Base-by-base conservation (phyloP, 805 yeast genomes). In the Pichia pseudocactophila region DNA sequence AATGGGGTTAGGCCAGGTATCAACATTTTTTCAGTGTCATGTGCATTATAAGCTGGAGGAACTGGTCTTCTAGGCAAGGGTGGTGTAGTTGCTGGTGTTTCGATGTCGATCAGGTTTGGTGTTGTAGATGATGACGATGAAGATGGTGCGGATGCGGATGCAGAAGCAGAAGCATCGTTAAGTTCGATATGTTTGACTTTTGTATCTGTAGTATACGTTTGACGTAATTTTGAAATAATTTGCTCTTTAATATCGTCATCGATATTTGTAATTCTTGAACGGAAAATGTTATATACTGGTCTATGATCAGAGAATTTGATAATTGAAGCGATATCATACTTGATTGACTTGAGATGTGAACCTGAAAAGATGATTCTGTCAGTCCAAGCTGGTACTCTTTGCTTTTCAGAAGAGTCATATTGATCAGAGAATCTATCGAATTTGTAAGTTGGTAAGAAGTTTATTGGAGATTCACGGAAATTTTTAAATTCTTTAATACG, bases 361-460 rank as follows among this genome's bases (percentile, higher is more conserved):
- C 94, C 87, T 45, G 71, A 69, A 53, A 71, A 80, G 37, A 90
- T 64, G 42, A 86, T 81, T 55, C 98, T 69, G 61, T 90, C 98
- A 0, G 97, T 90, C 97, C 97, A 90, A 0, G 96, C 82, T 1
- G 98, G 98, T 4, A 85, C 80, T 52, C 98, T 72, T 48, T 82
- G 90, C 58, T 90, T 90, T 52, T 90, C 98, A 10, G 95, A 82
- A 1, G 94, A 71, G 59, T 90, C 97, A 58, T 89, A 92, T 16
- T 61, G 65, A 38, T 75, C 71, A 0, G 95, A 81, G 3, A 90
- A 92, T 48, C 82, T 81, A 58, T 90, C 96, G 61, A 77, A 90
- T 57, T 90, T 90, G 65, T 90, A 90, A 1, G 98, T 92, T 9
- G 97, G 98, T 31, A 75, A 70, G 58, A 92, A 90, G 35, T 68